Percentiles rank a stretch among this genome's conserved stretches.
phyloP scores from a whole-genome alignment of 306 rosid genomes.

The Cyamopsis tetragonoloba region DNA sequence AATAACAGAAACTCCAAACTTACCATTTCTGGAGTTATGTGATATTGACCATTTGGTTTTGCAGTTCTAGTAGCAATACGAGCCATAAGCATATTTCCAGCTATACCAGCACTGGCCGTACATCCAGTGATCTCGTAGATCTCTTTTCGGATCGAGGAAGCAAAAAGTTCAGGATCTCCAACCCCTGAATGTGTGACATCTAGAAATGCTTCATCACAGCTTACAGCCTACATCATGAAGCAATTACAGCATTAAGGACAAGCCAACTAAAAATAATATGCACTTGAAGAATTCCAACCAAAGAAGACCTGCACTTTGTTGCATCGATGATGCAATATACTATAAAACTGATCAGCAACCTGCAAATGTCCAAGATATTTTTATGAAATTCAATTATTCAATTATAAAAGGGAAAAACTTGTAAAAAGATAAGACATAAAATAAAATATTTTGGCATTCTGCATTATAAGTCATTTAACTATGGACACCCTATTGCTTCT shows the following conservation, averaged over 20 bases:
- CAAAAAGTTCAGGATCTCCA: slow-evolving; percentile 64
- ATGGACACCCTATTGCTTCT: slow-evolving; percentile 12
- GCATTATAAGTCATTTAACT: neutral
- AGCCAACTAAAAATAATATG: slow-evolving; percentile 4
- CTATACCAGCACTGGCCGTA: slow-evolving; percentile 87
- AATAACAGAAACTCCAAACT: slow-evolving; percentile 23
- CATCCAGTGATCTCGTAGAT: slow-evolving; percentile 76
- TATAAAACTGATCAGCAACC: slow-evolving; percentile 91
- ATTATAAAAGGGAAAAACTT: neutral
- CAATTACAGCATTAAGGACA: slow-evolving; percentile 8
- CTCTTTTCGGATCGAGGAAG: slow-evolving; percentile 68
- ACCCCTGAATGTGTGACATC: slow-evolving; percentile 58
- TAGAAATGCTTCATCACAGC: slow-evolving; percentile 96
- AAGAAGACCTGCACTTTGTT: slow-evolving; percentile 81
- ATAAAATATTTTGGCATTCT: slow-evolving; percentile 15
- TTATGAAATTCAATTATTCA: slow-evolving; percentile 20
- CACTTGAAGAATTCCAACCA: slow-evolving; percentile 19
- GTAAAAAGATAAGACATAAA: neutral
- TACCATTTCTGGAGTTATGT: slow-evolving; percentile 70
- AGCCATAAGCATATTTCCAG: slow-evolving; percentile 86
- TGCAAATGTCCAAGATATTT: slow-evolving; percentile 39
- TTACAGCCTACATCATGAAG: slow-evolving; percentile 68
- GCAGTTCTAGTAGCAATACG: slow-evolving; percentile 95
- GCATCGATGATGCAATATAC: slow-evolving; percentile 70
- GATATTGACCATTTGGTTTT: slow-evolving; percentile 91